Evolutionary conservation across 2,329 filamentous ascomycete species (phyloP), one percentile per base, ranked within the genome.

Genomic region (Xylaria polymorpha): DNA sequence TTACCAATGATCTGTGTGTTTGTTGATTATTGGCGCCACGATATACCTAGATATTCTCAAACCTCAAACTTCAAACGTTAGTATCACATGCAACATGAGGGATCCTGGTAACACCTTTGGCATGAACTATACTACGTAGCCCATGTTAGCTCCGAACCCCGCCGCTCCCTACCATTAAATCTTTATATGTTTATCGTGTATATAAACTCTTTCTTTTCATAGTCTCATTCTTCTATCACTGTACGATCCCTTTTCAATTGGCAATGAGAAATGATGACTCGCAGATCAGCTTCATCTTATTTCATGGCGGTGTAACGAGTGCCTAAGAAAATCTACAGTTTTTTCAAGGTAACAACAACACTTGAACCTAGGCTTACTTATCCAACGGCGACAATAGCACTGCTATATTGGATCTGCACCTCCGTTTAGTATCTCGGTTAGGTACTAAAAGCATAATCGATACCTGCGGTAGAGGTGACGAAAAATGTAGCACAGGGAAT

Each of bases 11-110:
- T 35, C 44, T 14, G 25, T 43, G 12, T 39, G 29, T 55, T 14
- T 25, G 37, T 41, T 12, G 6, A 10, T 14, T 10, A 18, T 53
- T 53, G 25, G 25, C 20, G 37, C 35, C 22, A 43, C 6, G 35
- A 57, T 43, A 8, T 20, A 7, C 50, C 18, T 53, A 32, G 20
- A 25, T 22, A 39, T 35, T 20, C 32, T 56, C 51, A 39, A 61
- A 46, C 43, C 64, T 58, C 44, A 44, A 46, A 67, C 22, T 48
- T 64, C 65, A 67, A 64, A 67, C 65, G 8, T 18, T 55, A 59
- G 60, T 64, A 51, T 67, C 60, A 67, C 22, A 61, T 50, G 39
- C 37, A 51, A 62, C 44, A 37, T 22, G 39, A 58, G 44, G 53
- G 60, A 58, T 35, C 64, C 64, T 43, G 14, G 64, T 63, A 57